Conservation (phyloP, 1,284 basidiomycete genomes). For the Melampsora abietis-canadensis region DNA sequence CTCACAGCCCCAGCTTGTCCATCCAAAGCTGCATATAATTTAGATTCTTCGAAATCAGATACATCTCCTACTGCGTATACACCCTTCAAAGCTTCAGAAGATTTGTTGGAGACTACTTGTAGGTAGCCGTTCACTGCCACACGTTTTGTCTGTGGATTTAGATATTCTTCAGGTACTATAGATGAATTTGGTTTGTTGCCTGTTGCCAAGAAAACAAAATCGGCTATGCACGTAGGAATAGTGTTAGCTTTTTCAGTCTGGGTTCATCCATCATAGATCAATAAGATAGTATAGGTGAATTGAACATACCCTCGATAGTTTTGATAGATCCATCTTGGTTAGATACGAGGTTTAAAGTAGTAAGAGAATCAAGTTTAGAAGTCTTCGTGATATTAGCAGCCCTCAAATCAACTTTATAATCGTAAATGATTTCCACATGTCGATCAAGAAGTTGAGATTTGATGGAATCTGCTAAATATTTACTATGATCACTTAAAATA, state of each 20-base stretch:
- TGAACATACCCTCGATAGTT: constrained; percentile 20
- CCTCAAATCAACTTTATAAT: constrained; percentile 13
- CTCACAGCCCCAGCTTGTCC: constrained; percentile 23
- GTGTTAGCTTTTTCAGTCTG: not conserved
- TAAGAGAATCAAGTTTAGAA: constrained; percentile 23
- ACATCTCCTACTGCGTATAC: constrained; percentile 38
- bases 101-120: constrained; percentile 16
- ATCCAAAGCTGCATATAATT: constrained; percentile 34
- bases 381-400: constrained; percentile 22
- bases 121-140: constrained; percentile 22
- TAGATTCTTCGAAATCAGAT: constrained; percentile 23
- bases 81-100: not conserved
- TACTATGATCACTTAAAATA: constrained; percentile 16
- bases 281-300: not conserved
- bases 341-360: constrained; percentile 5
- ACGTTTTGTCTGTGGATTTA: not conserved
- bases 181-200: constrained; percentile 39
- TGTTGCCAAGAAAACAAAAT: constrained; percentile 40
- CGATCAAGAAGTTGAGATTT: constrained; percentile 13
- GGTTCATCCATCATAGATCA: not conserved
- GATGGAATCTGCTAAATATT: constrained; percentile 16
- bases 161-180: constrained; percentile 18
- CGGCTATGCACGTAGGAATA: not conserved
- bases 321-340: not conserved
- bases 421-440: constrained; percentile 26